A percentile compares a stretch with the other conserved stretches of the same genome.
phyloP scores from a whole-genome alignment of 768 basidiomycete genomes.

The Agrocybe chaxingu region DNA sequence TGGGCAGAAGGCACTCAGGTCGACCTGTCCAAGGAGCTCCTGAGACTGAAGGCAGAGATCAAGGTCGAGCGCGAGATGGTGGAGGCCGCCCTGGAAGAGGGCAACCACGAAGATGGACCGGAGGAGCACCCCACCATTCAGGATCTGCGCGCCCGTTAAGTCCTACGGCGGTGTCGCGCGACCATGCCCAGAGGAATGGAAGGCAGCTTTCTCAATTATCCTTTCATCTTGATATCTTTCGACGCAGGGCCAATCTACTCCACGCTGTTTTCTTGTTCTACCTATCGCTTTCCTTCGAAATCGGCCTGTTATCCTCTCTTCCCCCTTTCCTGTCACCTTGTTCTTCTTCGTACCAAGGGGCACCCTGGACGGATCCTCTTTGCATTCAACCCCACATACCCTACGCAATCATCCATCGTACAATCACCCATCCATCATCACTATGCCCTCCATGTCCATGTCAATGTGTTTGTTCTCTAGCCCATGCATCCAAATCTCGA shows the following conservation, averaged over 20 bases:
- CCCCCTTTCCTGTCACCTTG: too few relatives aligned
- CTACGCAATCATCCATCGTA: not conserved
- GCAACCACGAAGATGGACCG: conserved; percentile 9
- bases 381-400: not conserved
- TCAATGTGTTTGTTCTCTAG: not conserved
- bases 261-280: too few relatives aligned
- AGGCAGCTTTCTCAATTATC: too few relatives aligned
- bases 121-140: conserved; percentile 11
- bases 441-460: conserved; percentile 2
- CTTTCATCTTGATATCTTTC: too few relatives aligned
- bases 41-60: conserved; percentile 55
- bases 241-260: too few relatives aligned
- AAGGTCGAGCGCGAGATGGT: conserved; percentile 35
- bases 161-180: too few relatives aligned
- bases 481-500: not conserved
- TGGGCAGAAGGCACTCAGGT: conserved; percentile 67
- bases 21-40: conserved; percentile 56
- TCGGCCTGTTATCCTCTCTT: too few relatives aligned
- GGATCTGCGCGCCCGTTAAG: conserved; percentile 9
- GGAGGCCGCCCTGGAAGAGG: conserved; percentile 17
- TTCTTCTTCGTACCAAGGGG: too few relatives aligned
- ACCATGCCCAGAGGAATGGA: too few relatives aligned
- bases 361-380: not conserved
- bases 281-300: too few relatives aligned
- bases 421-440: not conserved